phyloP scores from a whole-genome alignment of 441 rosid species.

The Jatropha podagrica region DNA sequence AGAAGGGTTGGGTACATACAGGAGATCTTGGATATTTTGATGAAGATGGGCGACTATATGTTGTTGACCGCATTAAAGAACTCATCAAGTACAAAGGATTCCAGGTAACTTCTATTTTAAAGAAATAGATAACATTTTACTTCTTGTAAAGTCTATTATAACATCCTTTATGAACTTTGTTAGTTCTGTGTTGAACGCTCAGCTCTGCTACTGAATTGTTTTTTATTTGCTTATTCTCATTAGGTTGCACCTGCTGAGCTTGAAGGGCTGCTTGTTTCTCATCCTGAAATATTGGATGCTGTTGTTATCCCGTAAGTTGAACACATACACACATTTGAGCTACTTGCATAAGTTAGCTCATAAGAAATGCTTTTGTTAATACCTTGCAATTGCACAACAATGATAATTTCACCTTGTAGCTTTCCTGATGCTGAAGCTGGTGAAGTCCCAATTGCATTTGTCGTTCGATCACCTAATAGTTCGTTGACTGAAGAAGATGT shows the following conservation, averaged over 20 bases:
- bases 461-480: conserved; percentile 67
- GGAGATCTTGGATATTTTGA: conserved; percentile 64
- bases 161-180: not conserved
- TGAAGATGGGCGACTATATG: conserved; percentile 45
- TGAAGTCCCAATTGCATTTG: conserved; percentile 84
- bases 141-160: not conserved
- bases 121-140: not conserved
- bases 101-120: conserved; percentile 33
- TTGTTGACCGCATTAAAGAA: conserved; percentile 59
- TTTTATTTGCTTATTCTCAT: conserved; percentile 10
- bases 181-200: conserved; percentile 4
- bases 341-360: not conserved
- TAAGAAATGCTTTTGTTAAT: not conserved
- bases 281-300: conserved; percentile 75
- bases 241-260: conserved; percentile 98
- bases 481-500: conserved; percentile 69
- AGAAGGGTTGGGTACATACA: conserved; percentile 49
- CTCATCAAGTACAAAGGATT: conserved; percentile 56
- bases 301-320: conserved; percentile 84
- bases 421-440: conserved; percentile 94
- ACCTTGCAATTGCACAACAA: not conserved
- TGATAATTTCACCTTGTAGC: conserved; percentile 36
- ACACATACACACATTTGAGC: not conserved
- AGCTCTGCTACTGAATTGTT: not conserved
- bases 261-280: conserved; percentile 92